Evolutionary conservation across 306 rosid genomes (phyloP), one percentile per base, ranked within the genome.

Genomic region (Biancaea sappan): DNA sequence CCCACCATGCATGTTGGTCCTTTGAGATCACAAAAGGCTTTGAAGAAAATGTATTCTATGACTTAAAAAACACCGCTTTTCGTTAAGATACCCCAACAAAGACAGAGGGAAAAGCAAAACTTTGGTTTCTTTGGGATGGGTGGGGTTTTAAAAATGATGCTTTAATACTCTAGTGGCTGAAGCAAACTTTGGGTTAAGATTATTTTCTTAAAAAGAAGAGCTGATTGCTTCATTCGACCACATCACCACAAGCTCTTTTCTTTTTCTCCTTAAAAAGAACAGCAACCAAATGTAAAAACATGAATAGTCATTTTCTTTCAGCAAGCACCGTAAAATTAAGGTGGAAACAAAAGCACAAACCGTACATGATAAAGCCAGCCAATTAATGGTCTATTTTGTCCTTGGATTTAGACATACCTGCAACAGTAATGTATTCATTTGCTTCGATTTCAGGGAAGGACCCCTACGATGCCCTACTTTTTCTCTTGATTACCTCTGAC

Each of bases 281-380:
- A 72, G 78, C 59, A 58, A 68, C 69, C 35, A 57, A 80, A 24
- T 47, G 74, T 73, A 18, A 46, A 77, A 66, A 51, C 76, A 74
- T 40, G 26, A 74, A 83, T 44, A 73, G 86, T 72, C 28, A 66
- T 62, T 53, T 73, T 79, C 81, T 79, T 82, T 77, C 53, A 81
- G 43, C n/a, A 71, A 74, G 84, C 74, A 35, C 78, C 71, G 91
- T 83, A 14, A 62, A 62, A 18, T 14, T 6, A 11, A 18, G 29
- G 63, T 10, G 71, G 47, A 80, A 84, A 77, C 82, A 85, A 85
- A 81, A 79, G 84, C 80, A 80, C 56, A 48, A 51, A 59, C 52
- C 85, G 93, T 92, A 92, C 89, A 74, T 31, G 47, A 80, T 81
- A 92, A 90, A 87, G 86, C 78, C 84, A 82, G 70, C 79, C 81